Base-by-base conservation (phyloP, 73 alveolate species). In the Effrenium voratum region DNA sequence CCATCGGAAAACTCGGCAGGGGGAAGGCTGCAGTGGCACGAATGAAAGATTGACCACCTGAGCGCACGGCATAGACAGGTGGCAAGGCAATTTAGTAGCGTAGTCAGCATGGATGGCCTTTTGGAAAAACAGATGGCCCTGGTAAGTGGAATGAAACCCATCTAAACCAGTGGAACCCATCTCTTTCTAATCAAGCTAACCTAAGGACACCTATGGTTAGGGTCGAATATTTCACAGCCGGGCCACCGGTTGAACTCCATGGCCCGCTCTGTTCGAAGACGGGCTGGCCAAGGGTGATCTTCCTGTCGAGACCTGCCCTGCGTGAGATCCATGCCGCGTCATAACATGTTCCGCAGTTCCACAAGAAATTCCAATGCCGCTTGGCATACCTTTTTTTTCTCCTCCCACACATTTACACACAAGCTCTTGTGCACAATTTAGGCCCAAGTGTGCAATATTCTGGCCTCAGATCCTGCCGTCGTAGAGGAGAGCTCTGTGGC, bases 11-110 rank as follows among this genome's bases (percentile, higher is more conserved):
- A 63, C n/a, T 87, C 95, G 28, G 95, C 68, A 36, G 79, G 43
- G n/a, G 95, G 85, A 41, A 87, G 59, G 52, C 95, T 87, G 84
- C 95, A 87, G 50, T 72, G 95, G 76, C 95, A 87, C 5, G 95
- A 87, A 28, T 49, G 79, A 24, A 87, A 87, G 19, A 87, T 34
- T 8, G 95, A 87, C 95, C 95, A 87, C 95, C 95, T 87, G 47
- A 32, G 38, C n/a, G n/a, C n/a, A n/a, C n/a, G n/a, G n/a, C n/a
- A n/a, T n/a, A n/a, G n/a, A 28, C 41, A 34, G n/a, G 68, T 55
- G 12, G 1, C 2, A 76, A 72, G 40, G 50, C 82, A 30, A 72
- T 12, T 10, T 5, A 72, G 82, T 22, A 57, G 28, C 28, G 72
- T 72, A 34, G 82, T 45, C 72, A 57, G n/a, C n/a, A n/a, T n/a